These are phyloP conservation scores for Dissophora ornata DNA, from an alignment of 192 early-diverging fungal genomes.

Conservation along the genomic window DNA sequence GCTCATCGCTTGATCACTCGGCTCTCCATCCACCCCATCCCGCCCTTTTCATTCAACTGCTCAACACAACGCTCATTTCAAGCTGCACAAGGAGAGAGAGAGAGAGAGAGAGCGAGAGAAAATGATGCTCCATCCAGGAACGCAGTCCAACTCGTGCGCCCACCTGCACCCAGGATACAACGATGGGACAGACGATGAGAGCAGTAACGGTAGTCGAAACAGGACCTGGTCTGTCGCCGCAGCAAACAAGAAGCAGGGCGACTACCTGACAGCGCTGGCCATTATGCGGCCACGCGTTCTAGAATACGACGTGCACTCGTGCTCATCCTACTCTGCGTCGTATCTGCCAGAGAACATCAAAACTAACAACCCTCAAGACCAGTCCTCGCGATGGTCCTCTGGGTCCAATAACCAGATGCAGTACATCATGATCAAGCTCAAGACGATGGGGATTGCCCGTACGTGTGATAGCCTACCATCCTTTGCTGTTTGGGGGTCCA, in stretches of 20 bases:
- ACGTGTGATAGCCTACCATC: constrained; percentile 28
- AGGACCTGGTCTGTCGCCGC: neutral
- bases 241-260: constrained; percentile 35
- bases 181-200: too few relatives aligned
- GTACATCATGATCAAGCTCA: constrained; percentile 91
- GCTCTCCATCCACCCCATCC: too few relatives aligned
- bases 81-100: too few relatives aligned
- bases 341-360: constrained; percentile 90
- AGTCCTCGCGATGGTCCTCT: constrained; percentile 92
- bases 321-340: constrained; percentile 84
- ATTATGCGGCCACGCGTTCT: constrained; percentile 50
- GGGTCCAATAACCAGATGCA: constrained; percentile 90
- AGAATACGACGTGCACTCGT: constrained; percentile 74
- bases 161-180: too few relatives aligned
- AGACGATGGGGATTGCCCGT: constrained; percentile 86
- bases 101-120: too few relatives aligned
- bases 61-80: too few relatives aligned
- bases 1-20: too few relatives aligned
- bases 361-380: constrained; percentile 86
- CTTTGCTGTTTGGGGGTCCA: neutral
- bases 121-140: constrained; percentile 54
- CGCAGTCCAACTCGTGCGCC: constrained; percentile 4
- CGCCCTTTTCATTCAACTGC: too few relatives aligned
- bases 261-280: constrained; percentile 47
- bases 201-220: neutral